Evolutionary conservation across 805 yeast genomes (phyloP).

Genomic region (Grigorovia yakushimaensis): DNA sequence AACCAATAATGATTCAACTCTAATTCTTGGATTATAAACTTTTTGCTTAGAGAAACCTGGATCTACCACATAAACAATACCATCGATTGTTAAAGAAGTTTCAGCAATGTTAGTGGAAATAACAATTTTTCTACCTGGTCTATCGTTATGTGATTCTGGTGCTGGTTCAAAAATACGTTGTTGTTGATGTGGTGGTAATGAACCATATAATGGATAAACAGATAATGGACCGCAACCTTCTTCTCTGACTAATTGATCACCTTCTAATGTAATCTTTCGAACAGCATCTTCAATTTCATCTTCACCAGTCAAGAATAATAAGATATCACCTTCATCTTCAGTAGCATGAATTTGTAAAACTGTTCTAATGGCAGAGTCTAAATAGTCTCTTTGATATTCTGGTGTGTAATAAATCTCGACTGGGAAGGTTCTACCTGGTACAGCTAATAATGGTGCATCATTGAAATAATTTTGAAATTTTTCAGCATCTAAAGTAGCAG

Average conservation of each 20-base stretch:
- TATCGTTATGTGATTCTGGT: slow-evolving; percentile 61
- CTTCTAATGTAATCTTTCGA: slow-evolving; percentile 76
- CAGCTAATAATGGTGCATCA: slow-evolving; percentile 88
- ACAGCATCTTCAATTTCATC: slow-evolving; percentile 98
- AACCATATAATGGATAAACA: slow-evolving; percentile 92
- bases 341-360: slow-evolving; percentile 95
- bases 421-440: slow-evolving; percentile 96
- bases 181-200: slow-evolving; percentile 92
- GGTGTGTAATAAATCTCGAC: slow-evolving; percentile 96
- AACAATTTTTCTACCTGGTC: slow-evolving; percentile 92
- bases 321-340: slow-evolving; percentile 85
- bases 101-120: slow-evolving; percentile 94
- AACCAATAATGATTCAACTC: slow-evolving; percentile 89
- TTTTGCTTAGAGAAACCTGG: slow-evolving; percentile 97
- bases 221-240: slow-evolving; percentile 81
- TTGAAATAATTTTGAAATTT: slow-evolving; percentile 86
- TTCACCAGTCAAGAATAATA: slow-evolving; percentile 87
- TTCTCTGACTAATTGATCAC: slow-evolving; percentile 80
- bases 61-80: slow-evolving; percentile 93
- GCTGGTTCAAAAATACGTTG: slow-evolving; percentile 91
- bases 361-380: slow-evolving; percentile 91
- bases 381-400: slow-evolving; percentile 88
- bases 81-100: slow-evolving; percentile 94
- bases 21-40: slow-evolving; percentile 89
- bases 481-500: slow-evolving; percentile 95